Conservation (phyloP, 2,329 filamentous ascomycete species). For the Cercospora beticola region DNA sequence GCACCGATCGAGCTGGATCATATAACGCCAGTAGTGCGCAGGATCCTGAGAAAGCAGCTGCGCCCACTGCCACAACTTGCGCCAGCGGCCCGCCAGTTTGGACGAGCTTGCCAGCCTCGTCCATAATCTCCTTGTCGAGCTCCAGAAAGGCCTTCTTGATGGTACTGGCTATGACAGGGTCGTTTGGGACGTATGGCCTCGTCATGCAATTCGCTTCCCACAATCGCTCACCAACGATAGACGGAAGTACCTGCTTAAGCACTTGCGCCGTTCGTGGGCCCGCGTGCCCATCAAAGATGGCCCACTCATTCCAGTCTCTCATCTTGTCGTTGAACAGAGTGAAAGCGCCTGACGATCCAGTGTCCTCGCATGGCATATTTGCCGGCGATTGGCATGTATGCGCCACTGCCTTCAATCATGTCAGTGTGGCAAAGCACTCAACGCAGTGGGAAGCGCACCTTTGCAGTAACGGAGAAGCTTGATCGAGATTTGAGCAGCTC, state of each 20-base stretch:
- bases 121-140: conserved; percentile 43
- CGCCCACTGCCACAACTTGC: conserved; percentile 31
- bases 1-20: conserved; percentile 53
- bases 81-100: conserved; percentile 20
- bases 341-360: conserved; percentile 26
- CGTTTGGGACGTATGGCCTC: conserved; percentile 28
- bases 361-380: conserved; percentile 37
- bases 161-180: conserved; percentile 36
- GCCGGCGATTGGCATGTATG: conserved; percentile 32
- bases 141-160: conserved; percentile 44
- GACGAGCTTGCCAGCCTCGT: conserved; percentile 25
- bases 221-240: conserved; percentile 27
- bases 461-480: conserved; percentile 28
- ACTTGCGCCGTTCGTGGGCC: conserved; percentile 34
- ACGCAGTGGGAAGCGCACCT: not conserved
- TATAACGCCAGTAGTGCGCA: conserved; percentile 65
- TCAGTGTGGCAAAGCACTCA: not conserved
- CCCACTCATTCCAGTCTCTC: conserved; percentile 38
- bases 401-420: conserved; percentile 20
- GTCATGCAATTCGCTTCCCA: conserved; percentile 24
- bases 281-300: conserved; percentile 46
- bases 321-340: conserved; percentile 25
- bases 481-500: conserved; percentile 26
- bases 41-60: conserved; percentile 54
- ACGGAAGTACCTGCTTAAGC: conserved; percentile 29